Conservation (phyloP, 108 stramenopile species). For the Skeletonema menzelii region DNA sequence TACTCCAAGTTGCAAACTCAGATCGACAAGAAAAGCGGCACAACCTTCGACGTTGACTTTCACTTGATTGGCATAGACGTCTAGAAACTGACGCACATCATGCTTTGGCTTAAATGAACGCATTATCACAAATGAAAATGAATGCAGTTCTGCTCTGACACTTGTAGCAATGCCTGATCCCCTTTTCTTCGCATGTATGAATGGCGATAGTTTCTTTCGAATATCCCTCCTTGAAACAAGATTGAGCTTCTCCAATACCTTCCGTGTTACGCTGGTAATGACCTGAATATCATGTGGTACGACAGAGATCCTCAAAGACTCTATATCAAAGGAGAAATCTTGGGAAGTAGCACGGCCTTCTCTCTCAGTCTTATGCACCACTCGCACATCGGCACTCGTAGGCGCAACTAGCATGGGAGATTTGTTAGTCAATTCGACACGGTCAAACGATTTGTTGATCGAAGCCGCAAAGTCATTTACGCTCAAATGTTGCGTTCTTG, state of each 20-base stretch:
- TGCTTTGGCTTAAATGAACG: slow-evolving; percentile 50
- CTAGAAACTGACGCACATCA: slow-evolving; percentile 66
- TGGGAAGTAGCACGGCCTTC: slow-evolving; percentile 64
- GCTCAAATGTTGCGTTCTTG: slow-evolving; percentile 68
- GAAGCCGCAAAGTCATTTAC: slow-evolving; percentile 69
- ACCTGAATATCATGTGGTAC: slow-evolving; percentile 64
- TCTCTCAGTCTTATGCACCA: slow-evolving; percentile 64
- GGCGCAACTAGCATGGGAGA: slow-evolving; percentile 63
- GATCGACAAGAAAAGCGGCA: slow-evolving; percentile 68
- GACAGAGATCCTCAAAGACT: slow-evolving; percentile 44
- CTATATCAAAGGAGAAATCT: slow-evolving; percentile 75
- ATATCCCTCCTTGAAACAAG: slow-evolving; percentile 8
- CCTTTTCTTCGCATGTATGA: slow-evolving; percentile 57
- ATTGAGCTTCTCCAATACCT: slow-evolving; percentile 56
- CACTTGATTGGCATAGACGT: slow-evolving; percentile 48
- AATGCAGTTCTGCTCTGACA: slow-evolving; percentile 59
- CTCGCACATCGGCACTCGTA: slow-evolving; percentile 60
- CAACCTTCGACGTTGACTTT: slow-evolving; percentile 65
- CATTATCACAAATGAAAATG: slow-evolving; percentile 60
- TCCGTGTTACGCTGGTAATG: slow-evolving; percentile 52
- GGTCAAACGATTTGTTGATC: slow-evolving; percentile 57
- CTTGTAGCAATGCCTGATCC: slow-evolving; percentile 77
- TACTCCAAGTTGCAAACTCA: slow-evolving; percentile 33
- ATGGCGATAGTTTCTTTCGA: slow-evolving; percentile 1
- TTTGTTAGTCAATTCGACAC: slow-evolving; percentile 2